Evolutionary conservation across 75 land plant species (phyloP).

Genomic region (Picea sitchensis): DNA sequence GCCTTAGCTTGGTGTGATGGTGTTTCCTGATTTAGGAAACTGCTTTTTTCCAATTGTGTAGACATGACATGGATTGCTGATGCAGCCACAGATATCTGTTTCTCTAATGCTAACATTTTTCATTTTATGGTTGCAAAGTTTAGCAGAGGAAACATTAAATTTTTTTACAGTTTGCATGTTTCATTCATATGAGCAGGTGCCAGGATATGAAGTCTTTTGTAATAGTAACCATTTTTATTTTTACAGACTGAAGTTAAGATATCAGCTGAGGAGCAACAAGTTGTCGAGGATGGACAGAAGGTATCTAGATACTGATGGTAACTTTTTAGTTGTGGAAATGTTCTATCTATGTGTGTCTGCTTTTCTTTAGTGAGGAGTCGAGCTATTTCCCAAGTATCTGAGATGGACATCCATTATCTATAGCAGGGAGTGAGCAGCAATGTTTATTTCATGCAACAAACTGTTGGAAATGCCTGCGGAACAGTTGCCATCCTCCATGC

Average conservation of each 20-base stretch:
- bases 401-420: neutral
- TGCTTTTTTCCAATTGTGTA: too few relatives aligned
- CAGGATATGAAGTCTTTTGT: neutral
- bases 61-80: too few relatives aligned
- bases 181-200: neutral
- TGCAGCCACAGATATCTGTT: too few relatives aligned
- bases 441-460: constrained; percentile 91
- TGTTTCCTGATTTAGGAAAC: too few relatives aligned
- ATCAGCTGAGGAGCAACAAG: constrained; percentile 12
- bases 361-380: neutral
- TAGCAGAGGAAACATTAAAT: too few relatives aligned
- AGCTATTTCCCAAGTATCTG: neutral
- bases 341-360: neutral
- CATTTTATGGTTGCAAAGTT: too few relatives aligned
- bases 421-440: constrained; percentile 50
- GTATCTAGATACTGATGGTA: neutral
- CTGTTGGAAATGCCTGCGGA: constrained; percentile 99
- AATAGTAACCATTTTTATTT: neutral
- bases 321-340: neutral
- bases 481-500: constrained; percentile 98
- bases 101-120: too few relatives aligned
- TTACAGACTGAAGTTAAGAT: constrained; percentile 37
- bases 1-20: too few relatives aligned
- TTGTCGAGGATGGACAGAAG: constrained; percentile 21
- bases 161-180: too few relatives aligned